Percentiles rank a stretch among this genome's conserved stretches.
Evolutionary conservation across 345 rosid species (phyloP).

Genomic region (Citrus inodora): DNA sequence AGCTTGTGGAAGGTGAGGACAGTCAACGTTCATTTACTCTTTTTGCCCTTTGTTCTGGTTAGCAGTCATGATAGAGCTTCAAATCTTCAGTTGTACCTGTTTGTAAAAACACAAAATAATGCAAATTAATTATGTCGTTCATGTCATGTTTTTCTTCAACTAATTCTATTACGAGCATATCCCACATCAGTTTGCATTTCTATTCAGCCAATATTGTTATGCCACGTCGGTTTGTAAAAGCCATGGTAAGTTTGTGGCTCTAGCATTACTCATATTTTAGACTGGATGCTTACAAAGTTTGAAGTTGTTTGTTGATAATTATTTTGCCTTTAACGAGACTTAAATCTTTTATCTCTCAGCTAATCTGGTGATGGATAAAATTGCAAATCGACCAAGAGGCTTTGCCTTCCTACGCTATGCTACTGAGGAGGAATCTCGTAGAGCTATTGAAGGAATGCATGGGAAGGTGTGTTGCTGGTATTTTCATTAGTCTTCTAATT

Average conservation of each 20-base stretch:
- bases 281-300: not conserved
- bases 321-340: not conserved
- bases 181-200: too few species aligned
- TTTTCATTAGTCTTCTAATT: not conserved
- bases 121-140: too few species aligned
- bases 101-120: too few species aligned
- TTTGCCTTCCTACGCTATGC: slow-evolving; percentile 73
- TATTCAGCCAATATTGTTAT: too few species aligned
- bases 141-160: too few species aligned
- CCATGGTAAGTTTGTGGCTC: too few species aligned
- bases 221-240: too few species aligned
- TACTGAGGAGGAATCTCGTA: slow-evolving; percentile 66
- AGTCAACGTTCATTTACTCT: not conserved
- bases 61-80: too few species aligned
- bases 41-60: not conserved
- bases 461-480: slow-evolving; percentile 54
- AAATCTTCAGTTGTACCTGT: too few species aligned
- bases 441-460: slow-evolving; percentile 82
- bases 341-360: slow-evolving; percentile 26
- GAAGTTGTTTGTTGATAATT: not conserved
- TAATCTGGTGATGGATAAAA: slow-evolving; percentile 77
- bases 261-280: not conserved
- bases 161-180: too few species aligned
- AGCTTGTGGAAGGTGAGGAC: slow-evolving; percentile 52
- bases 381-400: slow-evolving; percentile 75